These are phyloP conservation scores for Entomortierella chlamydospora DNA, from an alignment of 192 early-diverging fungal species.

Conservation along the genomic window DNA sequence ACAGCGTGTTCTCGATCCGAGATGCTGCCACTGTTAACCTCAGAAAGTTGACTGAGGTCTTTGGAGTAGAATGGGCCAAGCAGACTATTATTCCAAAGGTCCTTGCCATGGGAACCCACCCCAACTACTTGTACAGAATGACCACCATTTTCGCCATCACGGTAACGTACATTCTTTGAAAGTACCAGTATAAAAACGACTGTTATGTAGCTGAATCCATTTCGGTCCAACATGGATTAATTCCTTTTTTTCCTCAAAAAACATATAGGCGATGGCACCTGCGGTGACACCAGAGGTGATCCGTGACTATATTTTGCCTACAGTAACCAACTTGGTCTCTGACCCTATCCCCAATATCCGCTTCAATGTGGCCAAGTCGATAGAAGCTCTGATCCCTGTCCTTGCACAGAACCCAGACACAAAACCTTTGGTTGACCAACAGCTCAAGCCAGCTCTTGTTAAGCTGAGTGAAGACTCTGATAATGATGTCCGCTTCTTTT, in stretches of 20 bases:
- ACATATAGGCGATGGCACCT: conserved; percentile 82
- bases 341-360: conserved; percentile 99
- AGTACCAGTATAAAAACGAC: too few species aligned
- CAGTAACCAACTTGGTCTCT: conserved; percentile 81
- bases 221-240: background rate
- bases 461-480: conserved; percentile 92
- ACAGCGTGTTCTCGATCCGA: conserved; percentile 96
- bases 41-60: conserved; percentile 95
- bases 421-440: conserved; percentile 66
- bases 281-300: conserved; percentile 90
- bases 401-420: conserved; percentile 76
- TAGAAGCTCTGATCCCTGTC: conserved; percentile 86
- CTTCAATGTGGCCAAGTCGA: conserved; percentile 98
- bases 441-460: conserved; percentile 84
- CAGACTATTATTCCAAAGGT: conserved; percentile 94
- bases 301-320: conserved; percentile 89
- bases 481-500: conserved; percentile 95
- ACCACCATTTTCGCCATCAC: conserved; percentile 97
- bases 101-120: conserved; percentile 86
- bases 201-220: background rate
- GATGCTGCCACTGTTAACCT: conserved; percentile 97
- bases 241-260: background rate
- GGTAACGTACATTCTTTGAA: too few species aligned
- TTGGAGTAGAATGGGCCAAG: conserved; percentile 99
- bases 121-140: conserved; percentile 98